Evolutionary conservation across 2,329 filamentous ascomycete species (phyloP).

Genomic region (Beauveria sp.): DNA sequence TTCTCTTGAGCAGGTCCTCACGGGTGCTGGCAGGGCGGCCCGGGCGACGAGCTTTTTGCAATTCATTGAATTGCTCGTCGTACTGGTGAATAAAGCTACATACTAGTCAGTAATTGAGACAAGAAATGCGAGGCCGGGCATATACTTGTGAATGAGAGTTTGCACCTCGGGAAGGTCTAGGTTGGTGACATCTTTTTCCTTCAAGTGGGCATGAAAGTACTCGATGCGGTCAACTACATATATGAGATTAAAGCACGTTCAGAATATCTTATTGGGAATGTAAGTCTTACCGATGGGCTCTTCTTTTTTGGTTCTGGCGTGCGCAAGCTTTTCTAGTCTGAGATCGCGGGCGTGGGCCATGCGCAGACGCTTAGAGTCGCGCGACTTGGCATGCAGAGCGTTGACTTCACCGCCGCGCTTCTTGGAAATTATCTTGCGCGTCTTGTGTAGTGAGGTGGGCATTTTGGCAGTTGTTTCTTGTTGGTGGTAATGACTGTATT

Average conservation of each 20-base stretch:
- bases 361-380: conserved; percentile 76
- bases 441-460: conserved; percentile 72
- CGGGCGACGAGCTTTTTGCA: conserved; percentile 64
- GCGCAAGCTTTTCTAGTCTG: conserved; percentile 64
- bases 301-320: conserved; percentile 66
- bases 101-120: background rate
- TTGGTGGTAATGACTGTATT: background rate
- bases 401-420: conserved; percentile 70
- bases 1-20: conserved; percentile 70
- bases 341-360: conserved; percentile 75
- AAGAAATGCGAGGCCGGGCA: background rate
- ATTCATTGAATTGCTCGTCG: conserved; percentile 59
- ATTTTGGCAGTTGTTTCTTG: conserved; percentile 38
- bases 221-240: conserved; percentile 28
- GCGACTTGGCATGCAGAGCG: conserved; percentile 77
- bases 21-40: conserved; percentile 71
- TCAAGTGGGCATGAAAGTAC: conserved; percentile 64
- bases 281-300: conserved; percentile 55
- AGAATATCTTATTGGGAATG: background rate
- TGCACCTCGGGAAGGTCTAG: conserved; percentile 52
- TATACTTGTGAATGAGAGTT: conserved; percentile 53
- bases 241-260: conserved; percentile 4
- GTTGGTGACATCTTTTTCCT: conserved; percentile 38
- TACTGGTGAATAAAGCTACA: conserved; percentile 57
- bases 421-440: conserved; percentile 82